Percentiles rank a stretch among this genome's conserved stretches.
phyloP scores from a whole-genome alignment of 345 rosid species.

The Pelargonium nanum region DNA sequence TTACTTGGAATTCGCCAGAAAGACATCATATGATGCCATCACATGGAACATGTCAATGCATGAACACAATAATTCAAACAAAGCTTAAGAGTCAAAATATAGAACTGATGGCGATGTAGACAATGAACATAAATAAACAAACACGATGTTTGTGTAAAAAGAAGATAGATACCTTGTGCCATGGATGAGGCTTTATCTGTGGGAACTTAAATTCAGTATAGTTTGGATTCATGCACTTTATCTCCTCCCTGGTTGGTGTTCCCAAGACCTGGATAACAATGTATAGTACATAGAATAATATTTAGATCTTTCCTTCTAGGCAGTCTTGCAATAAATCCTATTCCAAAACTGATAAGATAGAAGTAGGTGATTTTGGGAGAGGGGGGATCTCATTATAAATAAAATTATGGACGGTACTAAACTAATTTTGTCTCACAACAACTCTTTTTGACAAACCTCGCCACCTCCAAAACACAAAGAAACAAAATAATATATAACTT shows the following conservation, averaged over 20 bases:
- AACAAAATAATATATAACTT: no score
- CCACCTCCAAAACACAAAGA: no score
- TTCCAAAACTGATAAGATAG: not conserved
- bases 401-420: no score
- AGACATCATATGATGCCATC: not conserved
- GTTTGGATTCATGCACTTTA: constrained; percentile 97
- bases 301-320: not conserved
- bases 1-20: no score
- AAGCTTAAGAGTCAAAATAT: no score
- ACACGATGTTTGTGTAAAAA: constrained; percentile 1
- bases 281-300: constrained; percentile 11
- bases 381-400: no score
- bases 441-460: no score
- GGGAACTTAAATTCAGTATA: constrained; percentile 92
- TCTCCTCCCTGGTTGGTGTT: constrained; percentile 94
- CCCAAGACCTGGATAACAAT: constrained; percentile 59
- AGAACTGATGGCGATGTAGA: not conserved
- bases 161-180: constrained; percentile 65
- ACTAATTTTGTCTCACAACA: no score
- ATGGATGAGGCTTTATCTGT: constrained; percentile 92
- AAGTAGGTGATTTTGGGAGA: not conserved
- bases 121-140: not conserved
- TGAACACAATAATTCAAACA: not conserved
- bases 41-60: not conserved
- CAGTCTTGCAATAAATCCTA: not conserved